A percentile compares a stretch with the other conserved stretches of the same genome.
Conservation (phyloP, 495 filamentous ascomycete species). For the Xeromyces bisporus region DNA sequence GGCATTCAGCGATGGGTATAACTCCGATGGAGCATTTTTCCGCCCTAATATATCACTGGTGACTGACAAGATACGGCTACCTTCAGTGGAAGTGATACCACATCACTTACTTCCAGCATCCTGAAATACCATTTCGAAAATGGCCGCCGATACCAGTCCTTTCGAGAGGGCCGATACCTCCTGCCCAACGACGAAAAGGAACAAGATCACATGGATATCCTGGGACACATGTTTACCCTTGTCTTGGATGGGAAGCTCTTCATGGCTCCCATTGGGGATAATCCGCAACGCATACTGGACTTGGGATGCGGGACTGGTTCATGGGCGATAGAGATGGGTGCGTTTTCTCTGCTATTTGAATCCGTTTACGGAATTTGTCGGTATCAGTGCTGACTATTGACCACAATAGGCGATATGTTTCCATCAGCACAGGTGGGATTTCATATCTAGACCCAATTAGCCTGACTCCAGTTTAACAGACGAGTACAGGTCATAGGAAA, state of each 20-base stretch:
- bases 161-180: conserved; percentile 27
- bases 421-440: background rate
- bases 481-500: background rate
- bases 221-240: conserved; percentile 43
- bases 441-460: background rate
- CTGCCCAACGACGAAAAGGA: conserved; percentile 34
- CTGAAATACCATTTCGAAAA: conserved; percentile 36
- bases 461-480: background rate
- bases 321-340: conserved; percentile 35
- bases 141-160: conserved; percentile 27
- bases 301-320: conserved; percentile 26
- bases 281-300: conserved; percentile 22
- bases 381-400: too few species aligned
- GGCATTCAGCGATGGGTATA: background rate
- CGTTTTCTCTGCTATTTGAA: too few species aligned
- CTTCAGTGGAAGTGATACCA: conserved; percentile 9
- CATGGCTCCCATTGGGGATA: conserved; percentile 28
- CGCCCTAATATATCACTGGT: too few species aligned
- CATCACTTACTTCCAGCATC: conserved; percentile 32
- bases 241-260: conserved; percentile 32
- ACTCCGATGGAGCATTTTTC: background rate
- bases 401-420: background rate
- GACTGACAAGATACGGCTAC: background rate
- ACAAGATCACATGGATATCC: conserved; percentile 37
- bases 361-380: too few species aligned